Evolutionary conservation across 768 basidiomycete genomes (phyloP), one percentile per base, ranked within the genome.

Genomic region (Trametes elegans): DNA sequence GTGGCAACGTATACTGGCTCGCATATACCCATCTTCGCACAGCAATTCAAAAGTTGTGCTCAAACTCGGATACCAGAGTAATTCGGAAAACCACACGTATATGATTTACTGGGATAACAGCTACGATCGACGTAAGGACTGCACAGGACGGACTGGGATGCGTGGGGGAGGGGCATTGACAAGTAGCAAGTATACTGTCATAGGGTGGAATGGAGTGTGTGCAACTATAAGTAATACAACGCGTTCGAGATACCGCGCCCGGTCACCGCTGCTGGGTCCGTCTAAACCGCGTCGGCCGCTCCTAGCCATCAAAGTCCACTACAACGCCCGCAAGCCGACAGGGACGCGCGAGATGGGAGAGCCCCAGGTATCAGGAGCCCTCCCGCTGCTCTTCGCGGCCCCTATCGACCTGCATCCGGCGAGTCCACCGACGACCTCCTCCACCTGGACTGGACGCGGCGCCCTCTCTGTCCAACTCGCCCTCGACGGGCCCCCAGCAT

Each of bases 391-490:
- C 6, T 38, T n/a, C 3, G 24, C 24, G 13, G 23, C 26, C 29
- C 29, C 40, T n/a, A 27, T 34, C 50, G 21, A 11, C 36, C 21
- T 26, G 23, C 5, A 39, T 49, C 35, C 9, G 39, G 24, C 53
- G 29, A 31, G 46, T 34, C 27, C 39, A 32, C 49, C 61, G 28
- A 46, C 53, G 28, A 29, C 43, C 44, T 31, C 43, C 50, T 26
- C 46, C 48, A 56, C 48, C 48, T 54, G 19, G 53, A 63, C 63
- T 70, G 71, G 68, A 74, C 80, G 74, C 76, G 82, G 74, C 75
- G 86, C 87, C 86, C 87, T 89, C 87, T 88, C 81, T 75, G 73
- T 70, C 77, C 71, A 74, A 65, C 86, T 71, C 80, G 73, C 85
- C 85, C 82, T 78, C 79, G 49, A 58, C 66, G 66, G 58, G 57